Conservation (phyloP, 371 early-diverging fungal species). For the Syncephalastrum contaminatum region DNA sequence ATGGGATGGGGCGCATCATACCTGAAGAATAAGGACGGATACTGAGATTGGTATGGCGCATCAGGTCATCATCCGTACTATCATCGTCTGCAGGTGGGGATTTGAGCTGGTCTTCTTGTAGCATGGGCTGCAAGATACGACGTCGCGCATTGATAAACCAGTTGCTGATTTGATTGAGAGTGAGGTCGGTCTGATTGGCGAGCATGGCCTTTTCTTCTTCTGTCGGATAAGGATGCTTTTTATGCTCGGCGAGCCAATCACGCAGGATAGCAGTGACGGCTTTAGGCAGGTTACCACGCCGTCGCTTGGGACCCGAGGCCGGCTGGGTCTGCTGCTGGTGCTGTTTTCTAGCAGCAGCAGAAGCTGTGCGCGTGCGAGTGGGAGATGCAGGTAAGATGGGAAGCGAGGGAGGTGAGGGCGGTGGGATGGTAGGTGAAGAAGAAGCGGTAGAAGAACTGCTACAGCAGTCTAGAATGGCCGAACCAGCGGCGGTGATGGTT, state of each 20-base stretch:
- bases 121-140: conserved; percentile 54
- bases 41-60: too few relatives aligned
- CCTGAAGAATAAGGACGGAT: too few relatives aligned
- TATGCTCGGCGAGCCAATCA: conserved; percentile 71
- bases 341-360: conserved; percentile 2
- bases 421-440: conserved; percentile 9
- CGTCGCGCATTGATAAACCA: conserved; percentile 88
- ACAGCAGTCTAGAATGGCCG: conserved; percentile 6
- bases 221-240: conserved; percentile 77
- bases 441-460: conserved; percentile 11
- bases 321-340: conserved; percentile 4
- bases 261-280: conserved; percentile 61
- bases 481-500: conserved; percentile 9
- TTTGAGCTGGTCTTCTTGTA: conserved; percentile 23
- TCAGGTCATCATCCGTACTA: too few relatives aligned
- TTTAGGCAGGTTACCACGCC: conserved; percentile 62
- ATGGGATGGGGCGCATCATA: too few relatives aligned
- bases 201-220: conserved; percentile 73
- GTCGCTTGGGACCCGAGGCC: conserved; percentile 21
- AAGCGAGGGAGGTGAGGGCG: conserved; percentile 3
- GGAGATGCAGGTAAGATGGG: conserved; percentile 2
- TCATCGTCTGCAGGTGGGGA: too few relatives aligned
- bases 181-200: conserved; percentile 61
- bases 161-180: conserved; percentile 76
- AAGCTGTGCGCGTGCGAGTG: not conserved